Evolutionary conservation across 306 rosid species (phyloP).

Genomic region (Dryas alaskensis): DNA sequence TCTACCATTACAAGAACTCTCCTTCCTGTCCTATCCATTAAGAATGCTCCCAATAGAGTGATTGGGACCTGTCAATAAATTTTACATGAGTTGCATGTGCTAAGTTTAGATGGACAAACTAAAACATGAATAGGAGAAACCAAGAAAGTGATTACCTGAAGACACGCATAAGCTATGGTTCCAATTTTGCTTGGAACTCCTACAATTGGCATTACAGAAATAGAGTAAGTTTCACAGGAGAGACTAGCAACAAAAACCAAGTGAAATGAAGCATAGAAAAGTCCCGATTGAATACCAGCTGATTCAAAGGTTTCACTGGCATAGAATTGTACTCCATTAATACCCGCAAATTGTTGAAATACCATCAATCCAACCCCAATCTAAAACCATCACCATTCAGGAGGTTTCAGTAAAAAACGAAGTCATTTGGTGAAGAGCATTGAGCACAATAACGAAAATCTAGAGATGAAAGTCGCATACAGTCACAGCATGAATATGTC

Average conservation of each 20-base stretch:
- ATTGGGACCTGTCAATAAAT: conserved; percentile 44
- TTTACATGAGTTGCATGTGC: neutral
- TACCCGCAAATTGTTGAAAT: conserved; percentile 51
- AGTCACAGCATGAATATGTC: conserved; percentile 26
- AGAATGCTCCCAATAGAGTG: conserved; percentile 38
- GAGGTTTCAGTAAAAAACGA: conserved; percentile 8
- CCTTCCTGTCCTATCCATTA: conserved; percentile 49
- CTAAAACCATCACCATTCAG: conserved; percentile 19
- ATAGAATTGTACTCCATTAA: conserved; percentile 45
- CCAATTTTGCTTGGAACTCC: conserved; percentile 64
- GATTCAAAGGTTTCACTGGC: conserved; percentile 48
- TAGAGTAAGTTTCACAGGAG: conserved; percentile 1
- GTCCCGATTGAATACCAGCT: conserved; percentile 31
- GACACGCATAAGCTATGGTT: conserved; percentile 61
- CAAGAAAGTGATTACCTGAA: conserved; percentile 45
- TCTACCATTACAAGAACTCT: conserved; percentile 50
- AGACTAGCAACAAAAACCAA: neutral
- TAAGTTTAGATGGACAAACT: neutral
- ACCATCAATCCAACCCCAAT: conserved; percentile 55
- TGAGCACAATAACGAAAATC: neutral
- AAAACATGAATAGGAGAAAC: neutral
- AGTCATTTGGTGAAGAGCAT: conserved; percentile 14
- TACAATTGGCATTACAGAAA: conserved; percentile 22
- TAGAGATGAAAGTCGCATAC: conserved; percentile 19
- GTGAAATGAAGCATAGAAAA: neutral